Percentiles rank a stretch among this genome's conserved stretches.
These are phyloP conservation scores for Dictyostelium discoideum DNA, from an alignment of 78 protist species.

Conservation along the genomic window DNA sequence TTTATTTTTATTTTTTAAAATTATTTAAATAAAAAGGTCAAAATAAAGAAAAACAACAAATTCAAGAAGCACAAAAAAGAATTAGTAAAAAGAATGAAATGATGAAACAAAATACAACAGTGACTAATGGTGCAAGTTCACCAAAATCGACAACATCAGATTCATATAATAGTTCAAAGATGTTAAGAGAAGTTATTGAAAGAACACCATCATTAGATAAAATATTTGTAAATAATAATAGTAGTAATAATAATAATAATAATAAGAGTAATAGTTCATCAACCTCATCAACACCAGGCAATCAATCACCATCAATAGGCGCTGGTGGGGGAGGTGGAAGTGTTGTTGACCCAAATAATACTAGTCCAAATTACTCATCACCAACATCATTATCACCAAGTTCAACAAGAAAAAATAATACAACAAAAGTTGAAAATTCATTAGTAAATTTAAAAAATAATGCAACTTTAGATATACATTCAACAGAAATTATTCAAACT, in stretches of 20 bases:
- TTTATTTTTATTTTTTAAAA: too few species aligned
- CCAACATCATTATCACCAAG: not conserved
- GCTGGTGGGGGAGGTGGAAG: not conserved
- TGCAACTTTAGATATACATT: not conserved
- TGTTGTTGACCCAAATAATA: not conserved
- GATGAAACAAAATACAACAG: conserved; percentile 19
- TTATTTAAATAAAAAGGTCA: not conserved
- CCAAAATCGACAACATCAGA: not conserved
- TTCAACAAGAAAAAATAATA: not conserved
- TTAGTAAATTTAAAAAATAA: not conserved
- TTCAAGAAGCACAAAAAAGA: not conserved
- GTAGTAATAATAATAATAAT: too few species aligned
- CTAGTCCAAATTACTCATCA: not conserved
- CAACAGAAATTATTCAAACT: not conserved
- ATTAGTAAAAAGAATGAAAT: conserved; percentile 17
- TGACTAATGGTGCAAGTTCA: not conserved
- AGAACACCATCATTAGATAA: not conserved
- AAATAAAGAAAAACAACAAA: conserved; percentile 5
- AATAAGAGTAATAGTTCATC: not conserved
- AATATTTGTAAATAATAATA: not conserved
- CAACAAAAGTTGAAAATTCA: not conserved
- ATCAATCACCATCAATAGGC: not conserved
- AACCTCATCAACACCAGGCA: not conserved
- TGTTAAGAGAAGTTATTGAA: conserved; percentile 13
- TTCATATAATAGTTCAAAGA: conserved; percentile 13